Base-by-base conservation (phyloP, 1,139 yeast species). In the Candida sp. region DNA sequence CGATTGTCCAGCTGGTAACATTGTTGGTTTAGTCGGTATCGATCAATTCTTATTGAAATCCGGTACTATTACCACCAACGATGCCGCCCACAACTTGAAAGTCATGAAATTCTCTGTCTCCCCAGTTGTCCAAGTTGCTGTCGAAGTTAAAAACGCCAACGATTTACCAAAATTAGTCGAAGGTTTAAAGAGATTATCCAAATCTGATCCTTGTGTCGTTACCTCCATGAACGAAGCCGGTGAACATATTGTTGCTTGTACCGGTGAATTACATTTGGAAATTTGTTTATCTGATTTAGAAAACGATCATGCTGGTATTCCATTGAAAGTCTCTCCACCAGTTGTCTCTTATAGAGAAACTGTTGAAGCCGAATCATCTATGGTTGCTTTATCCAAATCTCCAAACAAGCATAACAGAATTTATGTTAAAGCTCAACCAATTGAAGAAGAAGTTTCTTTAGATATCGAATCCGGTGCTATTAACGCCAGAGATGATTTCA, bases 361-460 rank as follows among this genome's bases (percentile, higher is more conserved):
- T 55, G 97, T 91, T 70, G 84, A 84, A 67, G 84, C 77, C 66
- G 95, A 87, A 77, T 91, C 98, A 50, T 84, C 95, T 66, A 93
- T 89, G 86, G 81, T 81, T 68, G 98, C 99, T 66, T 84, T 93
- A 68, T 91, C 99, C 60, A 93, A 93, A 83, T 93, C 99, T 73
- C 98, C 98, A 76, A 93, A 93, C 95, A 93, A 93, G 90, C 99
- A 93, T 81, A 93, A 93, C 96, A 93, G 99, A 87, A 84, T 93
- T 72, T 93, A 89, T 85, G 85, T 91, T 71, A 89, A 87, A 81
- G 98, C 98, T 74, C 83, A 87, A 75, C 97, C 99, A 72, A 73
- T 93, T 60, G 87, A 83, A 60, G 98, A 93, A 80, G 98, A 93
- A 80, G 85, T 85, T 61, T 76, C 96, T 58, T 72, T 75, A 57